Evolutionary conservation across 768 basidiomycete species (phyloP), one percentile per base, ranked within the genome.

Genomic region (Boletus subparvulus): DNA sequence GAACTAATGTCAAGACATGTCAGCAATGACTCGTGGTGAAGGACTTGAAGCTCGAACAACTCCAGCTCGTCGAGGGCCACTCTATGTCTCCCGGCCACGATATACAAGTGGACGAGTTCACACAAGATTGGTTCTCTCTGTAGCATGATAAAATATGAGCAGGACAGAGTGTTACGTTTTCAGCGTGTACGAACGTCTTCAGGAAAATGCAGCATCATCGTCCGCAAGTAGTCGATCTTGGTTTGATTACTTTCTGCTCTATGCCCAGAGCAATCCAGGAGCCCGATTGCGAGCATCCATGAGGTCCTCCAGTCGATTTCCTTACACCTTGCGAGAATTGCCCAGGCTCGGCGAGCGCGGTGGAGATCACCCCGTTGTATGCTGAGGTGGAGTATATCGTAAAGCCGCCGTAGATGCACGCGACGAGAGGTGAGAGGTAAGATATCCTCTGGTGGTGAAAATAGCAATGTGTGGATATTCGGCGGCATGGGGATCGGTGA

Each of bases 51-150:
- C 17, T 72, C 83, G 61, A 73, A 94, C 92, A 94, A 78, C 67
- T 94, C 91, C 13, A 96, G 74, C 67, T 97, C 91, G 58, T 92
- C 88, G 52, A 94, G 74, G 1, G 94, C 94, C 51, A 87, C 83
- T 54, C 79, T 78, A 63, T 88, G 78, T 65, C 78, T 79, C 6
- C 76, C 80, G 19, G 77, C 69, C 19, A 80, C 62, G 54, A 94
- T 83, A 21, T 94, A 76, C 33, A 83, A 77, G 26, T 93, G 78
- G 11, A 89, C 74, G 4, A 95, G 73, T 66, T 95, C 92, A 62
- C 83, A 83, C 11, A 97, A 75, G 41, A 96, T 84, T 26, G 72
- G 60, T 70, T 92, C 88, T 64, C 83, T 83, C 94, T 96, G 64
- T 26, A 41, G 9, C 11, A 45, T 19, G 33, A 28, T 17, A 51